Conservation (phyloP, 2,329 filamentous ascomycete species). For the Xylariaceae sp. region DNA sequence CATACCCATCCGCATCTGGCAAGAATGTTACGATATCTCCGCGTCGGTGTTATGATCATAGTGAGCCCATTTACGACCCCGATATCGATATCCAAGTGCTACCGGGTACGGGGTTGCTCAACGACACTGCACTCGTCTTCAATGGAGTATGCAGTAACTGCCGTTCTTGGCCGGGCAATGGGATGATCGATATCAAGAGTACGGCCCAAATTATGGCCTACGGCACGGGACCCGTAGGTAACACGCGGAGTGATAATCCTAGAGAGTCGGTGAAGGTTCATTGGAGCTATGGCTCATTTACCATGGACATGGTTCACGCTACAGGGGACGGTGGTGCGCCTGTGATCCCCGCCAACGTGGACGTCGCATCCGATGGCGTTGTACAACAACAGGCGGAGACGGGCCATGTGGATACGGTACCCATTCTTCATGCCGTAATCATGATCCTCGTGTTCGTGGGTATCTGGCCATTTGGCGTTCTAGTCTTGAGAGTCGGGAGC, state of each 20-base stretch:
- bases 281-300: slow-evolving; percentile 59
- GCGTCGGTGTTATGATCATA: slow-evolving; percentile 55
- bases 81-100: slow-evolving; percentile 53
- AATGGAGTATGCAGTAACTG: slow-evolving; percentile 61
- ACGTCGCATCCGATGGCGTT: slow-evolving; percentile 40
- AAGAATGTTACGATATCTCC: slow-evolving; percentile 62
- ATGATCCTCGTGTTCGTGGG: slow-evolving; percentile 64
- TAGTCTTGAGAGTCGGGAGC: slow-evolving; percentile 58
- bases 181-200: slow-evolving; percentile 55
- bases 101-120: slow-evolving; percentile 53
- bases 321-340: slow-evolving; percentile 52
- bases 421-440: slow-evolving; percentile 52
- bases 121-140: slow-evolving; percentile 53
- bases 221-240: slow-evolving; percentile 58
- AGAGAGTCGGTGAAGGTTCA: slow-evolving; percentile 58
- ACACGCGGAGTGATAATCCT: slow-evolving; percentile 49
- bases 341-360: slow-evolving; percentile 43
- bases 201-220: slow-evolving; percentile 58
- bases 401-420: slow-evolving; percentile 45
- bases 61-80: slow-evolving; percentile 56
- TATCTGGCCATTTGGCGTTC: slow-evolving; percentile 61
- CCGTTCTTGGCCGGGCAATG: slow-evolving; percentile 51
- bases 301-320: slow-evolving; percentile 60
- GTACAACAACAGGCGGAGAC: slow-evolving; percentile 36
- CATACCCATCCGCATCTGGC: slow-evolving; percentile 55